Percentiles rank a stretch among this genome's conserved stretches.
phyloP scores from a whole-genome alignment of 352 stramenopile species.

The Plasmopara viticola region DNA sequence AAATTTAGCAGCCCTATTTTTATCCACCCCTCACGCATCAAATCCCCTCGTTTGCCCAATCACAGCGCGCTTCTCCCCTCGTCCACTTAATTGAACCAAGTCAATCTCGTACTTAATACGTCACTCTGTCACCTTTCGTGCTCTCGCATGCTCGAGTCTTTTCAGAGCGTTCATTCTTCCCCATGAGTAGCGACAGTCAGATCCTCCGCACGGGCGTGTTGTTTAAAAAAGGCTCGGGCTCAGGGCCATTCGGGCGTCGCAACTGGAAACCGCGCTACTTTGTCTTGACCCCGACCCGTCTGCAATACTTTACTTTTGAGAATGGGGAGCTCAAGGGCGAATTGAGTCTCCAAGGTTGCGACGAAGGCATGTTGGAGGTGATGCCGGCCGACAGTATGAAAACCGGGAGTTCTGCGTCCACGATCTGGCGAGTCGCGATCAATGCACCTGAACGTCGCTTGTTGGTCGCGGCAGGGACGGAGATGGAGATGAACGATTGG shows the following conservation, averaged over 20 bases:
- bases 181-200: slow-evolving; percentile 25
- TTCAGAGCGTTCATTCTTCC: no score
- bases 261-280: slow-evolving; percentile 83
- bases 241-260: slow-evolving; percentile 55
- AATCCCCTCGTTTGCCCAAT: no score
- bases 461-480: slow-evolving; percentile 58
- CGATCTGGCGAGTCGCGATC: slow-evolving; percentile 76
- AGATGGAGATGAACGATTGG: slow-evolving; percentile 86
- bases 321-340: slow-evolving; percentile 70
- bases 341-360: slow-evolving; percentile 57
- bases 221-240: slow-evolving; percentile 74
- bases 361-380: slow-evolving; percentile 59
- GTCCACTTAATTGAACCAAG: no score
- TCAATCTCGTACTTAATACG: not conserved
- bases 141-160: not conserved
- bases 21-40: no score
- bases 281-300: slow-evolving; percentile 46
- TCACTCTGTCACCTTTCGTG: not conserved
- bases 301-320: slow-evolving; percentile 79
- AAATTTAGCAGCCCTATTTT: no score
- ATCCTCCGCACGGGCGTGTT: slow-evolving; percentile 71
- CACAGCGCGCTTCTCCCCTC: no score
- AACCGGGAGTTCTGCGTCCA: slow-evolving; percentile 56
- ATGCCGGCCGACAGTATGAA: slow-evolving; percentile 77
- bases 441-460: slow-evolving; percentile 52